phyloP scores from a whole-genome alignment of 1,139 yeast species.

The Sugiyamaella japonica region DNA sequence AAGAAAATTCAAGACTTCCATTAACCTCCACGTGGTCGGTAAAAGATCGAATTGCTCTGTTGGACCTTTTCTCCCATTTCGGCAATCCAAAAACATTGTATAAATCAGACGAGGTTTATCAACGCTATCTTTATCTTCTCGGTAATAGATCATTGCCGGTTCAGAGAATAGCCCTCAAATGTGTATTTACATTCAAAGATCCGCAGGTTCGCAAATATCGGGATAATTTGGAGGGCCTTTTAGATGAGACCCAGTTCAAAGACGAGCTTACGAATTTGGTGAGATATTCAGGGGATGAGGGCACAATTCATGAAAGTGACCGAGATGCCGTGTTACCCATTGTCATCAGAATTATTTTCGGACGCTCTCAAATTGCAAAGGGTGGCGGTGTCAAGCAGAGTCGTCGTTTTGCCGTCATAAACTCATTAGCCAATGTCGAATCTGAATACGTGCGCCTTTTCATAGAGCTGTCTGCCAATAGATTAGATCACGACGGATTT shows the following conservation, averaged over 20 bases:
- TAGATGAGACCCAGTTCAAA: conserved; percentile 80
- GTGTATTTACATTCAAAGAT: conserved; percentile 66
- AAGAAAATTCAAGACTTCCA: conserved; percentile 28
- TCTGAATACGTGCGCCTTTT: conserved; percentile 58
- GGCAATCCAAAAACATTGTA: conserved; percentile 58
- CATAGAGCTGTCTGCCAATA: conserved; percentile 60
- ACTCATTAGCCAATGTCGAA: conserved; percentile 64
- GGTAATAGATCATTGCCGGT: conserved; percentile 62
- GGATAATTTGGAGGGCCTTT: conserved; percentile 69
- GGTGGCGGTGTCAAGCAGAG: conserved; percentile 63
- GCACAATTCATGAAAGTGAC: conserved; percentile 62
- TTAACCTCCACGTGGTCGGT: conserved; percentile 50
- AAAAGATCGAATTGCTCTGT: conserved; percentile 59
- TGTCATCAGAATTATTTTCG: conserved; percentile 76
- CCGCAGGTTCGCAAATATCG: conserved; percentile 62
- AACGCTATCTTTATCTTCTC: conserved; percentile 55
- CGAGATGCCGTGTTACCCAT: conserved; percentile 62
- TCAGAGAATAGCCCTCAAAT: conserved; percentile 72
- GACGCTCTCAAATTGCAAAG: conserved; percentile 64
- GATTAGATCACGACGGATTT: conserved; percentile 48
- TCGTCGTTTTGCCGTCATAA: conserved; percentile 73
- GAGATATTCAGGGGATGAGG: conserved; percentile 50
- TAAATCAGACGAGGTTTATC: conserved; percentile 54
- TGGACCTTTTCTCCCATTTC: conserved; percentile 65
- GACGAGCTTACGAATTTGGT: conserved; percentile 77